Conservation (phyloP, 139 green algal species). For the Penium margaritaceum region DNA sequence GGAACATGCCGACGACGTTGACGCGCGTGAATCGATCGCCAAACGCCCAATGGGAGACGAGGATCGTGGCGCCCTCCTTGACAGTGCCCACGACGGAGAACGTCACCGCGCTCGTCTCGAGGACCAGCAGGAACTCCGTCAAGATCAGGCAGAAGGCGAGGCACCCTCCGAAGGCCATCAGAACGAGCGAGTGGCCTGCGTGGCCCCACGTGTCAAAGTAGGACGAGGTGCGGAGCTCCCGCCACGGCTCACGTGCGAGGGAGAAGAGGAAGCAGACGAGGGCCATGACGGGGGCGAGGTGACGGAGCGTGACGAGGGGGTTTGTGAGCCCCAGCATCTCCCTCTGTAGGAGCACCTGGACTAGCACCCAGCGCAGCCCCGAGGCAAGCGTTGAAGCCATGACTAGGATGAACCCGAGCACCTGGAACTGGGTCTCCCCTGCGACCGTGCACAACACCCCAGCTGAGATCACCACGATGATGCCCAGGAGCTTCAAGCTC, state of each 20-base stretch:
- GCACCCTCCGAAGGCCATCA: conserved; percentile 14
- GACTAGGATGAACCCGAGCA: conserved; percentile 28
- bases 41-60: conserved; percentile 18
- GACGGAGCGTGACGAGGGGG: conserved; percentile 16
- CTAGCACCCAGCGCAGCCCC: conserved; percentile 31
- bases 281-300: conserved; percentile 33
- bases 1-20: conserved; percentile 24
- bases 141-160: conserved; percentile 39
- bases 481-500: conserved; percentile 54
- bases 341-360: conserved; percentile 32
- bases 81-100: conserved; percentile 24
- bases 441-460: no score
- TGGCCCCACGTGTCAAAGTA: conserved; percentile 34
- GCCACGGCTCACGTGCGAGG: conserved; percentile 8
- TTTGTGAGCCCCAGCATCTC: conserved; percentile 16
- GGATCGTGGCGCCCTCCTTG: conserved; percentile 30
- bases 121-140: conserved; percentile 28
- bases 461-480: conserved; percentile 76
- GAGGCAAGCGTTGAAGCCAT: conserved; percentile 24
- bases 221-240: conserved; percentile 1
- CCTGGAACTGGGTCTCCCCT: conserved; percentile 80
- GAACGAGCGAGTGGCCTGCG: neutral
- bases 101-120: conserved; percentile 33
- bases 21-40: conserved; percentile 14
- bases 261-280: conserved; percentile 8